Conservation (phyloP, 306 rosid species). For the Chamaecrista fasciculata region DNA sequence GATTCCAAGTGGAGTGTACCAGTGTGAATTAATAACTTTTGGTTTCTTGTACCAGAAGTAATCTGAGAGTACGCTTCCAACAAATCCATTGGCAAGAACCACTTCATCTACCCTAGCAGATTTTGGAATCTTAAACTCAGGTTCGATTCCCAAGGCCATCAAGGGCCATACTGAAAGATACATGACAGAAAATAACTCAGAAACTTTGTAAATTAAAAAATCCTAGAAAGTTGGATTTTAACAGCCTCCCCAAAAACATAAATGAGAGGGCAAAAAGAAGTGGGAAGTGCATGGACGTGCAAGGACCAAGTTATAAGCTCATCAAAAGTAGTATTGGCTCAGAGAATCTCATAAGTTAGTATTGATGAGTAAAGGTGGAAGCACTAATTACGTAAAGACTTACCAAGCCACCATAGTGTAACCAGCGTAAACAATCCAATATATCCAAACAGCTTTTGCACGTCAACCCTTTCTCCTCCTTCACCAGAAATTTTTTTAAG, state of each 20-base stretch:
- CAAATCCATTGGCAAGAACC: slow-evolving; percentile 86
- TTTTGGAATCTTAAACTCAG: slow-evolving; percentile 83
- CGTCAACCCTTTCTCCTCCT: slow-evolving; percentile 87
- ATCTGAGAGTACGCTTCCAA: slow-evolving; percentile 96
- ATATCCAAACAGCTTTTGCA: slow-evolving; percentile 97
- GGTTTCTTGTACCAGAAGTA: slow-evolving; percentile 71
- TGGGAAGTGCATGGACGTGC: background rate
- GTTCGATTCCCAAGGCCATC: slow-evolving; percentile 92
- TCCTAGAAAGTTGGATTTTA: background rate
- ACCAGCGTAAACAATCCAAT: slow-evolving; percentile 86
- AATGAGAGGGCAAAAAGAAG: background rate
- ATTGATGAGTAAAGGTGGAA: slow-evolving; percentile 21
- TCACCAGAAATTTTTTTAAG: slow-evolving; percentile 82
- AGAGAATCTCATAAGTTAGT: background rate
- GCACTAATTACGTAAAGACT: slow-evolving; percentile 24
- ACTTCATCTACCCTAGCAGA: slow-evolving; percentile 78
- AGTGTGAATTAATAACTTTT: slow-evolving; percentile 15
- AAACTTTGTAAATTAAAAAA: background rate
- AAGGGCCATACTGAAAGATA: slow-evolving; percentile 79
- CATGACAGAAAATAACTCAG: slow-evolving; percentile 12
- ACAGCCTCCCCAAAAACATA: background rate
- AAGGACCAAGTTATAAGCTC: slow-evolving; percentile 8
- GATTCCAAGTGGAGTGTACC: slow-evolving; percentile 3
- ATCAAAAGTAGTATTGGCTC: background rate
- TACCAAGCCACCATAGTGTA: slow-evolving; percentile 95